Conservation (phyloP, 768 basidiomycete genomes). For the Amyloporia xantha region DNA sequence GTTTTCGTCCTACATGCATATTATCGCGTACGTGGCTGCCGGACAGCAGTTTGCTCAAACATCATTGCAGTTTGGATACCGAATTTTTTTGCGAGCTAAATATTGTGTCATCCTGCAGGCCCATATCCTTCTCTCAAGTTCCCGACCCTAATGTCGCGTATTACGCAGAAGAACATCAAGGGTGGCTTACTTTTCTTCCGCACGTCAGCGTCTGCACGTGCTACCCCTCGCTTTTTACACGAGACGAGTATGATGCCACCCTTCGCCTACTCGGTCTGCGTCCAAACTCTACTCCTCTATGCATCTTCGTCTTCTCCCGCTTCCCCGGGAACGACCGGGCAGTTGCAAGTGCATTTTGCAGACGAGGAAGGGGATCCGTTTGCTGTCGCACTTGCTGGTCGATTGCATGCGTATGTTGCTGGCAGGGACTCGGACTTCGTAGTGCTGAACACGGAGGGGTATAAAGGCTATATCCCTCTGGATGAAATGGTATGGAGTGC, state of each 20-base stretch:
- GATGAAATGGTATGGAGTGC: slow-evolving; percentile 67
- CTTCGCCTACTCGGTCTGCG: slow-evolving; percentile 49
- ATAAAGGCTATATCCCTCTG: slow-evolving; percentile 71
- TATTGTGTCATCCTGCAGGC: slow-evolving; percentile 37
- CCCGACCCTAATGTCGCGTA: slow-evolving; percentile 53
- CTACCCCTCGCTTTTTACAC: slow-evolving; percentile 57
- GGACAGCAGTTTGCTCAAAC: too few relatives aligned
- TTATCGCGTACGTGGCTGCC: too few relatives aligned
- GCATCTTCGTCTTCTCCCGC: neutral
- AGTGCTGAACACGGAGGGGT: slow-evolving; percentile 68
- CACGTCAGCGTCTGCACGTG: slow-evolving; percentile 60
- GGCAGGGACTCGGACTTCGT: slow-evolving; percentile 83
- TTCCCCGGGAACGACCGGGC: neutral
- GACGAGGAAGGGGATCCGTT: slow-evolving; percentile 82
- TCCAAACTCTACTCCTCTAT: slow-evolving; percentile 44
- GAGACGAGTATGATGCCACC: slow-evolving; percentile 76
- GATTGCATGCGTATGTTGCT: slow-evolving; percentile 64
- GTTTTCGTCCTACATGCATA: too few relatives aligned
- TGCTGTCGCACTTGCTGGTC: slow-evolving; percentile 77
- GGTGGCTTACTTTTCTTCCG: slow-evolving; percentile 73
- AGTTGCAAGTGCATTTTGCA: slow-evolving; percentile 58
- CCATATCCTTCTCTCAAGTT: slow-evolving; percentile 69
- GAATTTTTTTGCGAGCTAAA: neutral
- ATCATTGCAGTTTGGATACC: too few relatives aligned
- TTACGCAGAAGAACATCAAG: slow-evolving; percentile 51